Conservation (phyloP, 768 basidiomycete species). For the Pisolithus sp. region DNA sequence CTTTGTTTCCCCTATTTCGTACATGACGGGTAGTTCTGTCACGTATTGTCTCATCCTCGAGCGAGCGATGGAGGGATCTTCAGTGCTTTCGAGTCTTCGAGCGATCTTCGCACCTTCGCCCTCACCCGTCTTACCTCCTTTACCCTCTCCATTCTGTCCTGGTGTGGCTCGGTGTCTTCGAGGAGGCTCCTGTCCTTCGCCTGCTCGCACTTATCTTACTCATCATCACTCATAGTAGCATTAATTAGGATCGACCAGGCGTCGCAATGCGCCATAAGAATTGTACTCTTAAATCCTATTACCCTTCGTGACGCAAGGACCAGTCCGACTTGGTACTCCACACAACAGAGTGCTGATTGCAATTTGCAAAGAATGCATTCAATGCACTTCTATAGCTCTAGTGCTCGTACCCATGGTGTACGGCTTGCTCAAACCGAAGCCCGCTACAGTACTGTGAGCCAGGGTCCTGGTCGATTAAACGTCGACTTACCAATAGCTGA, state of each 20-base stretch:
- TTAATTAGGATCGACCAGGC: conserved; percentile 21
- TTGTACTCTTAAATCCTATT: conserved; percentile 22
- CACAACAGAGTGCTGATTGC: too few species aligned
- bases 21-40: neutral
- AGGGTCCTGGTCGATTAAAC: neutral
- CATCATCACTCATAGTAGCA: conserved; percentile 28
- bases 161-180: conserved; percentile 6
- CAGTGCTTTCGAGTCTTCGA: neutral
- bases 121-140: neutral
- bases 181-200: conserved; percentile 7
- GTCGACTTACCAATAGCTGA: conserved; percentile 43
- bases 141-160: conserved; percentile 11
- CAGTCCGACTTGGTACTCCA: too few species aligned
- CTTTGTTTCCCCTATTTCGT: conserved; percentile 12
- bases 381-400: neutral
- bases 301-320: too few species aligned
- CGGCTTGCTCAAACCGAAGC: conserved; percentile 82
- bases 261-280: conserved; percentile 23
- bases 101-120: conserved; percentile 21
- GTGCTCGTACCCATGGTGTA: conserved; percentile 57
- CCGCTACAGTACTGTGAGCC: conserved; percentile 46
- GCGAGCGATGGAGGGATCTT: neutral
- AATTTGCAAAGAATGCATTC: neutral
- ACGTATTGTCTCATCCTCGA: neutral
- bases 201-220: conserved; percentile 23